phyloP scores from a whole-genome alignment of 2,329 filamentous ascomycete genomes.

The Epicoccum nigrum region DNA sequence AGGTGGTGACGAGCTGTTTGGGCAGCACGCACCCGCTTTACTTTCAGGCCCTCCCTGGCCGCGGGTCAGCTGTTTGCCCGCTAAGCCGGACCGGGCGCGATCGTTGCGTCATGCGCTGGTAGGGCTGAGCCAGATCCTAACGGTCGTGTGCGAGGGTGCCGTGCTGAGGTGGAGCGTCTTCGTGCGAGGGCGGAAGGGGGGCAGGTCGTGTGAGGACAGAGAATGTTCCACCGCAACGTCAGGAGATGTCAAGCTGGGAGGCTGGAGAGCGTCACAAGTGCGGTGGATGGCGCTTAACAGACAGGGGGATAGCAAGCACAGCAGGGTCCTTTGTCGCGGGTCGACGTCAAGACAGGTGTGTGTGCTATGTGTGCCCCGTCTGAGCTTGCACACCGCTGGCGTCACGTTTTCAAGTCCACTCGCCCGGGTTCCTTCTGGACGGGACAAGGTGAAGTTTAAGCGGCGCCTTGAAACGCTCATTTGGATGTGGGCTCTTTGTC shows the following conservation, averaged over 20 bases:
- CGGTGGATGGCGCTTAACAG: background rate
- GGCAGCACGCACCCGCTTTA: background rate
- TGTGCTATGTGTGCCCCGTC: too few species aligned
- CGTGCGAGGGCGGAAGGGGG: background rate
- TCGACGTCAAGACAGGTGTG: constrained; percentile 1
- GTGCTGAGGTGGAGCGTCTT: background rate
- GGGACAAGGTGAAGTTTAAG: too few species aligned
- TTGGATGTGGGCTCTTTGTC: background rate
- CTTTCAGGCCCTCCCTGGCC: background rate
- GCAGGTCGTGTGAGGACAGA: too few species aligned
- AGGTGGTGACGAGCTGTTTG: background rate
- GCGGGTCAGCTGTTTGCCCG: background rate
- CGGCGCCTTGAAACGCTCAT: constrained; percentile 10
- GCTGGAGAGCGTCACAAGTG: background rate
- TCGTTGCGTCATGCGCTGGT: constrained; percentile 16
- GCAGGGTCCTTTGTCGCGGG: background rate
- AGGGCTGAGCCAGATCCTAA: constrained; percentile 17
- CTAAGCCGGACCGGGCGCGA: background rate
- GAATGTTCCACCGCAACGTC: background rate
- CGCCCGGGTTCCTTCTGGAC: too few species aligned
- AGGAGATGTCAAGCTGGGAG: background rate
- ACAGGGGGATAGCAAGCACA: too few species aligned
- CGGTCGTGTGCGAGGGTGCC: constrained; percentile 11
- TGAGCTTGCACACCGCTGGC: background rate
- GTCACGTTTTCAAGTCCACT: constrained; percentile 3